phyloP scores from a whole-genome alignment of 2,329 filamentous ascomycete genomes.

The Claviceps pusilla region DNA sequence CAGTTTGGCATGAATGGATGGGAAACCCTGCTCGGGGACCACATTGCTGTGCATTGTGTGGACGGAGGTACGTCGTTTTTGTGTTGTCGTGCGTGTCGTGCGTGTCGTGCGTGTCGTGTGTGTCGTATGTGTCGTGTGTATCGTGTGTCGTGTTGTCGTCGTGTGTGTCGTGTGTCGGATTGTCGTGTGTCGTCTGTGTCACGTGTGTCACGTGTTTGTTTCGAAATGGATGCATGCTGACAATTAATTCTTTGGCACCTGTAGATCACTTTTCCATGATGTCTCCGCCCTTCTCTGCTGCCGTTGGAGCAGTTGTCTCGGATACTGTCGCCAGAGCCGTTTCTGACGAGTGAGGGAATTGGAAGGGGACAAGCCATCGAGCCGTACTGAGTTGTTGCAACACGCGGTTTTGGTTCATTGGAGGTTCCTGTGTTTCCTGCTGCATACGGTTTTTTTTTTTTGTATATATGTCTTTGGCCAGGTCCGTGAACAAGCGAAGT shows the following conservation, averaged over 20 bases:
- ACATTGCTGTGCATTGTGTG: background rate
- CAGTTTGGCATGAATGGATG: background rate
- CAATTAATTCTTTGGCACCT: background rate
- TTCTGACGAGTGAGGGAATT: background rate
- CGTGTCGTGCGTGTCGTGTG: no score
- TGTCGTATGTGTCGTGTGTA: no score
- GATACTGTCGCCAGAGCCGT: background rate
- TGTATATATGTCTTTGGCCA: no score
- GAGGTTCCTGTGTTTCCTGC: no score
- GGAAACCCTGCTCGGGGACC: background rate
- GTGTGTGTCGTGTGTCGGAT: no score
- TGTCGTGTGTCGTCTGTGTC: background rate
- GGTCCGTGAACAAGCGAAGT: no score
- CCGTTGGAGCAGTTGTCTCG: background rate
- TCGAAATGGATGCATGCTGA: background rate
- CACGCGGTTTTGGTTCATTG: no score
- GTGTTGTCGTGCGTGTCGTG: no score
- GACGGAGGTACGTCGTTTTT: background rate
- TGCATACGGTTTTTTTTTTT: no score
- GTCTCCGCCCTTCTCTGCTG: background rate
- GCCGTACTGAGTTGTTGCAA: no score
- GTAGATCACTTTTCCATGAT: background rate
- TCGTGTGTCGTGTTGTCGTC: background rate
- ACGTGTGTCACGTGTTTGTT: no score
- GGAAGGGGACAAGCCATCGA: no score